Evolutionary conservation across 148 eudicot genomes (phyloP).

Genomic region (Pouteria glomerata): DNA sequence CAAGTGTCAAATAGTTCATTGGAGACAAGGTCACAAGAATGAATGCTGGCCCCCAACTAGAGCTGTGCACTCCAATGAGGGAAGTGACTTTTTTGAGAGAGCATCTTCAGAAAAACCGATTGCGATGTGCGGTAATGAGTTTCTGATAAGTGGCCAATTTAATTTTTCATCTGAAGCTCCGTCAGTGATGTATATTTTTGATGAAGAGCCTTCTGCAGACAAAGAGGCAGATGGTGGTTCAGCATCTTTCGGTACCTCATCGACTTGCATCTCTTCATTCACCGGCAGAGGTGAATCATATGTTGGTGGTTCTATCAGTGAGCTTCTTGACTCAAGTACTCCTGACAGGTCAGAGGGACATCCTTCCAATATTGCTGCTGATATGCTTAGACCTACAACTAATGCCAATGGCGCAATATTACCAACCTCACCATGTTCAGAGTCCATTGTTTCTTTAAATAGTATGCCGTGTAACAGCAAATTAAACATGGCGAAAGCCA

Average conservation of each 20-base stretch:
- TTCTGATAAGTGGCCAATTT: slow-evolving; percentile 4
- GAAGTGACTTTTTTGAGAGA: slow-evolving; percentile 15
- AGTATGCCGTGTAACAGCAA: neutral
- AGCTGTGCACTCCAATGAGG: slow-evolving; percentile 19
- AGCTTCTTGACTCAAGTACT: slow-evolving; percentile 18
- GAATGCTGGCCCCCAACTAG: slow-evolving; percentile 28
- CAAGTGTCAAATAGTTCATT: slow-evolving; percentile 51
- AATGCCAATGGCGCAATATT: slow-evolving; percentile 10
- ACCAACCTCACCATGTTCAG: slow-evolving; percentile 9
- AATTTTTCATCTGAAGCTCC: slow-evolving; percentile 2
- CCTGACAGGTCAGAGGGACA: slow-evolving; percentile 21
- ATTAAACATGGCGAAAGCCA: slow-evolving; percentile 3
- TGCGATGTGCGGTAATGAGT: slow-evolving; percentile 9
- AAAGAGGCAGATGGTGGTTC: slow-evolving; percentile 9
- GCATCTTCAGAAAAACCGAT: slow-evolving; percentile 13
- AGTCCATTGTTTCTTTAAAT: neutral
- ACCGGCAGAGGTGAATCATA: slow-evolving; percentile 9
- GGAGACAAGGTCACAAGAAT: slow-evolving; percentile 58
- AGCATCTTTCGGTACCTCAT: slow-evolving; percentile 8
- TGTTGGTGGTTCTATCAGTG: slow-evolving; percentile 18
- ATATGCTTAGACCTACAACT: slow-evolving; percentile 10
- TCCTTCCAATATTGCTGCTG: slow-evolving; percentile 8
- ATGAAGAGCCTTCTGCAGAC: neutral
- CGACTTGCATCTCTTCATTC: slow-evolving; percentile 16
- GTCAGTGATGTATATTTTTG: slow-evolving; percentile 15